Evolutionary conservation across 208 protist genomes (phyloP), one percentile per base, ranked within the genome.

Genomic region (Lotmaria passim): DNA sequence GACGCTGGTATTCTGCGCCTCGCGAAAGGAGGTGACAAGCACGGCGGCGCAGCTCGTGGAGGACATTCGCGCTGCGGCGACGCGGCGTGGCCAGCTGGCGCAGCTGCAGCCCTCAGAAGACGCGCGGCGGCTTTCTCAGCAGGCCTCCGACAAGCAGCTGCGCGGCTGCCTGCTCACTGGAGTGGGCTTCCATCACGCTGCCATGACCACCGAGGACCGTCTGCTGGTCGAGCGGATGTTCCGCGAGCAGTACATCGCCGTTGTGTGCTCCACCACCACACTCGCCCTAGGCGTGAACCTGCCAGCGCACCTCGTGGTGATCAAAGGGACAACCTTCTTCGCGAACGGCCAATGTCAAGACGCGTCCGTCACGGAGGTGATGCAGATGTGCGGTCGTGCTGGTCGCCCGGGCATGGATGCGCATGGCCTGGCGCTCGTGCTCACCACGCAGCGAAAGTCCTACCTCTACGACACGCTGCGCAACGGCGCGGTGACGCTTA

Each of bases 251-350:
- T 89, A 89, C 62, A 79, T 98, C 28, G 78, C 78, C 19, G 90
- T 96, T 12, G 52, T 98, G 10, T 97, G 93, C 82, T 91, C 93
- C 0, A 98, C 97, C 3, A 94, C 93, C 0, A 98, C 97, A 19
- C 82, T 98, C 6, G 91, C 95, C 3, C 74, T 97, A 24, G 97
- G 97, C 11, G 94, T 98, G 12, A 98, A 98, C 72, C 78, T 98
- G 21, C 97, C 97, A 0, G 95, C 93, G 3, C 89, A 94, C 36
- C 76, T 98, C 11, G 97, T 98, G 1, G 79, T 98, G 2, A 75
- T 98, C 38, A 96, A 99, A 76, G 99, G 99, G 23, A 99, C 98
- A 3, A 98, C 99, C 50, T 99, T 96, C 83, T 99, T 97, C 69
- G 98, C 99, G 73, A 89, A 83, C 34, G 98, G 98, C 46, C 83